Evolutionary conservation across 169 alveolate genomes (phyloP), one percentile per base, ranked within the genome.

Genomic region (Plasmodium gaboni): DNA sequence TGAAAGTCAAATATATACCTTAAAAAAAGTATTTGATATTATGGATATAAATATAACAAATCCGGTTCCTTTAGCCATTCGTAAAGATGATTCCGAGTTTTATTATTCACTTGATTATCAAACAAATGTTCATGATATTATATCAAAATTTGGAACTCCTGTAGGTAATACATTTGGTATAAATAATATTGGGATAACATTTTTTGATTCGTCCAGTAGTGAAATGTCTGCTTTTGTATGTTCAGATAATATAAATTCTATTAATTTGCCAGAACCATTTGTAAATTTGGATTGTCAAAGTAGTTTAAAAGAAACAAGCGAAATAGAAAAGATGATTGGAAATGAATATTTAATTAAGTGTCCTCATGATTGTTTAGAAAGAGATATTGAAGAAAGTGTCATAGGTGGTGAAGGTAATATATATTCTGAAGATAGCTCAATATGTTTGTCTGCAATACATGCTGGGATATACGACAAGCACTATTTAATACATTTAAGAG

Each of bases 361-460:
- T 32, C 98, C 98, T 42, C 94, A 93, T 48, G 94, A 95, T 68
- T 96, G 98, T 87, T 92, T 88, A 44, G 95, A 94, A 61, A 93
- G 89, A 44, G 92, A 95, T 87, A 87, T 73, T 71, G 91, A 74
- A 71, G 92, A 85, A 13, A 83, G 83, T 10, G 95, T 94, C 15
- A 89, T 93, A 51, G 97, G 97, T 24, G 98, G 98, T 2, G 94
- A 93, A 48, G 95, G 94, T 4, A 97, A 96, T 38, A 89, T 93
- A 60, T 96, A 96, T 64, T 86, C 97, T 24, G 94, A 93, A 55
- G 94, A 93, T 53, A 96, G 97, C 69, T 89, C 97, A 22, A 89
- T 96, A 38, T 96, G 98, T 46, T 73, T 94, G 19, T 95, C 98
- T 7, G 97, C 97, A 32, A 74, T 96, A 10, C 98, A 96, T 59